Evolutionary conservation across 1,139 yeast species (phyloP).

Genomic region (Candida anutae): DNA sequence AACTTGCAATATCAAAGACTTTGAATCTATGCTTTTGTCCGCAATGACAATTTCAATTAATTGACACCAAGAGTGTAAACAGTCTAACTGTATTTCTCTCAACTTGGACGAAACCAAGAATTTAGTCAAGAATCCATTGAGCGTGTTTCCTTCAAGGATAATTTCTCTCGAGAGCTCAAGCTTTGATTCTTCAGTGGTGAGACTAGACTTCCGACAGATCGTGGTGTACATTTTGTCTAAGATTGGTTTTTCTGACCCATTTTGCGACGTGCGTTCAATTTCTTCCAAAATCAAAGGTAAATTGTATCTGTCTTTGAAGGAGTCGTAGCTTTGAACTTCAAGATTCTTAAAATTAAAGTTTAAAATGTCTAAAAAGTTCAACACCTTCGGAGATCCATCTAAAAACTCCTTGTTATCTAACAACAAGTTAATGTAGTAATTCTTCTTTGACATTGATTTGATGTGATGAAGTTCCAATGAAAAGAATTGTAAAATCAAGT

Average conservation of each 20-base stretch:
- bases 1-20: slow-evolving; percentile 60
- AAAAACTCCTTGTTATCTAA: slow-evolving; percentile 40
- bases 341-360: slow-evolving; percentile 44
- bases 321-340: slow-evolving; percentile 30
- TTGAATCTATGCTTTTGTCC: slow-evolving; percentile 33
- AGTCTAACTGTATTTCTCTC: slow-evolving; percentile 47
- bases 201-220: slow-evolving; percentile 17
- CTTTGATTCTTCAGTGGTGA: slow-evolving; percentile 14
- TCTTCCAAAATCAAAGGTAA: slow-evolving; percentile 20
- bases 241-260: slow-evolving; percentile 13
- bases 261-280: slow-evolving; percentile 13
- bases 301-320: slow-evolving; percentile 30
- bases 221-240: slow-evolving; percentile 17
- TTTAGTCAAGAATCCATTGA: slow-evolving; percentile 32
- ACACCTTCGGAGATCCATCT: slow-evolving; percentile 52
- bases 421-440: slow-evolving; percentile 45
- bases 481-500: slow-evolving; percentile 54
- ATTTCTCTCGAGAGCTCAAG: slow-evolving; percentile 18
- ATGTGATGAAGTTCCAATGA: slow-evolving; percentile 67
- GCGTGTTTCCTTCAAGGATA: slow-evolving; percentile 19
- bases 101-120: slow-evolving; percentile 38
- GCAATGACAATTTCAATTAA: slow-evolving; percentile 65
- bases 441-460: slow-evolving; percentile 50
- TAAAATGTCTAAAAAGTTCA: slow-evolving; percentile 62
- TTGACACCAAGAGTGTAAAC: slow-evolving; percentile 78